Conservation (phyloP, 257 asterid genomes). For the Solanum dulcamara region DNA sequence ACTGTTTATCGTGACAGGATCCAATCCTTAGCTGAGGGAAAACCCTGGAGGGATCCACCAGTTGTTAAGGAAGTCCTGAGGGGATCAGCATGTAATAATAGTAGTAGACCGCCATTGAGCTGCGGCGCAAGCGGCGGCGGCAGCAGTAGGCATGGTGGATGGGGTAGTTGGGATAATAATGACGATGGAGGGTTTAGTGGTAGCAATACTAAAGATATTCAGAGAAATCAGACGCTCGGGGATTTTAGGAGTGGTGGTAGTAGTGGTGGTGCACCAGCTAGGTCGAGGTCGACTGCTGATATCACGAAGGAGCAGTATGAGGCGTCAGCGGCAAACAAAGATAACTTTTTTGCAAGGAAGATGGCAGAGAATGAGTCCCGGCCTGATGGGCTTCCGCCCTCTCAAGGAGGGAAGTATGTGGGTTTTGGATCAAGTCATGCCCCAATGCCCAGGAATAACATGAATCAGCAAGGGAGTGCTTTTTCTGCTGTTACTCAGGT, state of each 20-base stretch:
- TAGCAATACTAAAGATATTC: conserved; percentile 24
- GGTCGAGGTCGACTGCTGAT: conserved; percentile 64
- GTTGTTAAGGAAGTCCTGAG: conserved; percentile 45
- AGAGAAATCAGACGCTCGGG: conserved; percentile 70
- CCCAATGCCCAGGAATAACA: conserved; percentile 25
- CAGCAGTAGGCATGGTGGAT: conserved; percentile 31
- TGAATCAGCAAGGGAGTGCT: conserved; percentile 48
- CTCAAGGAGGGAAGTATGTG: conserved; percentile 90
- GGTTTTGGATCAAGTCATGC: conserved; percentile 75
- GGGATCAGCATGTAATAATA: background rate
- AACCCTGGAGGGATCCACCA: conserved; percentile 85
- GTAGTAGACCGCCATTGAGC: conserved; percentile 52
- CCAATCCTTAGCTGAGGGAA: conserved; percentile 85
- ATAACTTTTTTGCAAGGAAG: conserved; percentile 49
- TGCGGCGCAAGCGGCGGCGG: no score
- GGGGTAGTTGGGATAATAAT: conserved; percentile 84
- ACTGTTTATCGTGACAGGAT: conserved; percentile 67
- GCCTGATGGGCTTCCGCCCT: conserved; percentile 84
- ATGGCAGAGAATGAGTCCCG: conserved; percentile 58
- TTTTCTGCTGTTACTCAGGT: conserved; percentile 75
- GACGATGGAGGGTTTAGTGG: conserved; percentile 43
- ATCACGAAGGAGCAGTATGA: conserved; percentile 50
- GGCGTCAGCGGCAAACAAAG: conserved; percentile 83
- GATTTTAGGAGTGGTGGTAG: conserved; percentile 59
- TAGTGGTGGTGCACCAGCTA: conserved; percentile 38